These are phyloP conservation scores for Linnemannia exigua DNA, from an alignment of 192 early-diverging fungal species.

Conservation along the genomic window DNA sequence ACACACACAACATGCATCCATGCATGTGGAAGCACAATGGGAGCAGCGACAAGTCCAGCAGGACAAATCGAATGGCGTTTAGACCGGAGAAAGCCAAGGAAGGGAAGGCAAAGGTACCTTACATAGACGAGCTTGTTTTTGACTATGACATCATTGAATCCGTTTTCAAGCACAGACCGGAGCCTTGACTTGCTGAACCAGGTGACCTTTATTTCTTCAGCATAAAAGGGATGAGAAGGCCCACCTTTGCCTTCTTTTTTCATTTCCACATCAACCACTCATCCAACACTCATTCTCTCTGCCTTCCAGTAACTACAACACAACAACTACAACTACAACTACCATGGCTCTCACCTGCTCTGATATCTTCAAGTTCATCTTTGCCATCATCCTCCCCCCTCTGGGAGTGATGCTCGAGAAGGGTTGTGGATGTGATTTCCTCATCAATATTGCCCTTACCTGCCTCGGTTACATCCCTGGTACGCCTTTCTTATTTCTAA, in stretches of 20 bases:
- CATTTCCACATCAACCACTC: background rate
- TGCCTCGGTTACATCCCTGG: slow-evolving; percentile 80
- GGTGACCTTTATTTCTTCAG: background rate
- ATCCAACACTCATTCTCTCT: background rate
- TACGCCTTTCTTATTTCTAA: slow-evolving; percentile 38
- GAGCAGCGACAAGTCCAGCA: background rate
- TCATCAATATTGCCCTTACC: slow-evolving; percentile 81
- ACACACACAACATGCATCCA: background rate
- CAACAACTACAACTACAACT: slow-evolving; percentile 6
- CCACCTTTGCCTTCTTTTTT: background rate
- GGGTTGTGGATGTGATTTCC: slow-evolving; percentile 68
- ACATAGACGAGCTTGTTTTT: background rate
- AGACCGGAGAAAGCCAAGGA: no score
- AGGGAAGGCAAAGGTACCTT: no score
- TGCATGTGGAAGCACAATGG: background rate
- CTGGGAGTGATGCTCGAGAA: slow-evolving; percentile 60
- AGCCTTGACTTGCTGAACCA: background rate
- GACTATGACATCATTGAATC: slow-evolving; percentile 1
- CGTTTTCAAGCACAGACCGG: slow-evolving; percentile 1
- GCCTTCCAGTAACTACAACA: background rate
- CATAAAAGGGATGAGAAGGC: background rate
- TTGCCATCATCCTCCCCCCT: slow-evolving; percentile 63
- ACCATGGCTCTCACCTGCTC: slow-evolving; percentile 68
- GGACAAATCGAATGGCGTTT: background rate
- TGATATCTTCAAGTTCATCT: slow-evolving; percentile 67